A percentile compares a stretch with the other conserved stretches of the same genome.
phyloP scores from a whole-genome alignment of 106 monocot species.

The Phalaenopsis aphrodite region DNA sequence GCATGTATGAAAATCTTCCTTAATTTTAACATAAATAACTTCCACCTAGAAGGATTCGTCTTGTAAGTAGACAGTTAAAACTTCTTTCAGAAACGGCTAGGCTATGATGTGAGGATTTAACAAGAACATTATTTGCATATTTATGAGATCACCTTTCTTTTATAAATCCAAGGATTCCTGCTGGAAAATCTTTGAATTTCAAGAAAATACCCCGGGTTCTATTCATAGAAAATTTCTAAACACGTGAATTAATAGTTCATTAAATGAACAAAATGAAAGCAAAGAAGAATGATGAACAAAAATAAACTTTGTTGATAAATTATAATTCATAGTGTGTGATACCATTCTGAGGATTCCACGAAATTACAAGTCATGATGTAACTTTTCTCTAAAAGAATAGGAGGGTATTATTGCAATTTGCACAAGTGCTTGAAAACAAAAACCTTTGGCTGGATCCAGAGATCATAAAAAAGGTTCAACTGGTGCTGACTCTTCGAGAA shows the following conservation, averaged over 20 bases:
- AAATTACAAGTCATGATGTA: neutral
- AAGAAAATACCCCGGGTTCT: neutral
- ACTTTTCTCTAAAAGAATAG: neutral
- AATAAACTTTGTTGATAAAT: neutral
- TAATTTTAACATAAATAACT: neutral
- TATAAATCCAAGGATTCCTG: neutral
- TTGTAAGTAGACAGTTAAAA: neutral
- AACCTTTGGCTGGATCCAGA: slow-evolving; percentile 1
- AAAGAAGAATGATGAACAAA: slow-evolving; percentile 1
- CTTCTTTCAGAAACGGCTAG: neutral
- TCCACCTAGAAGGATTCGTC: neutral
- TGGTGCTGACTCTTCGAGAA: slow-evolving; percentile 87
- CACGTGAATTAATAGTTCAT: neutral
- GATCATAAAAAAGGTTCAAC: slow-evolving; percentile 79
- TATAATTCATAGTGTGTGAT: neutral
- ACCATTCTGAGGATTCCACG: neutral
- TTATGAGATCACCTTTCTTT: neutral
- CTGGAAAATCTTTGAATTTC: neutral
- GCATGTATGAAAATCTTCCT: neutral
- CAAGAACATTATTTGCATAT: neutral
- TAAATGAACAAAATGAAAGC: neutral
- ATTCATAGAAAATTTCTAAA: neutral
- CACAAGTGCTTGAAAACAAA: slow-evolving; percentile 34
- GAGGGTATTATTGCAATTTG: slow-evolving; percentile 8
- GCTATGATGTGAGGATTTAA: neutral